These are phyloP conservation scores for Globisporangium sylvaticum DNA, from an alignment of 352 stramenopile species.

Conservation along the genomic window DNA sequence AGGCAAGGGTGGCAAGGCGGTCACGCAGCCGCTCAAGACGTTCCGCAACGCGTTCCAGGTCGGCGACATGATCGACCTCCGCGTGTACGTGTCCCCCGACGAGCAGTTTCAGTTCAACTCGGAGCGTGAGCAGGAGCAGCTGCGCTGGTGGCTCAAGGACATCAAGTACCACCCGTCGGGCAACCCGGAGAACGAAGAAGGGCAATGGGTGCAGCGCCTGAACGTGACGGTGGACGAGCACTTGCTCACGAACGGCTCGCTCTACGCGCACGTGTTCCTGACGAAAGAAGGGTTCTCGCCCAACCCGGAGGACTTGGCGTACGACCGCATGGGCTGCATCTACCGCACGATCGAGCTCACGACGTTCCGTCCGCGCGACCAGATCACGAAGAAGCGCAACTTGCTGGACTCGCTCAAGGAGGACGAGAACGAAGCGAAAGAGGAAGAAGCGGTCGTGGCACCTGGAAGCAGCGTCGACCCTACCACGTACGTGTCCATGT, in stretches of 20 bases:
- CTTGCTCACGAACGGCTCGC: constrained; percentile 66
- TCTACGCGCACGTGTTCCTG: constrained; percentile 86
- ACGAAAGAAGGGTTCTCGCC: constrained; percentile 67
- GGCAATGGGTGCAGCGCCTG: constrained; percentile 36
- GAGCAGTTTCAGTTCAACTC: constrained; percentile 47
- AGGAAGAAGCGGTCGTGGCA: constrained; percentile 1
- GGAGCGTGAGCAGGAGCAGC: constrained; percentile 45
- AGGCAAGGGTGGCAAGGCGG: constrained; percentile 1
- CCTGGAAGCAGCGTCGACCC: constrained; percentile 18
- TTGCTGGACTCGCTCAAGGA: constrained; percentile 35
- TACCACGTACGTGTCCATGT: constrained; percentile 71
- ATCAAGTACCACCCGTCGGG: constrained; percentile 46
- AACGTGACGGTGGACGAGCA: constrained; percentile 77
- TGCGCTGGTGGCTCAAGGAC: constrained; percentile 55
- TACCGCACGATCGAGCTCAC: constrained; percentile 63
- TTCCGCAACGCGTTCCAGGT: constrained; percentile 57
- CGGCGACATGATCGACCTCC: constrained; percentile 47
- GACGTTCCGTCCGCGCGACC: constrained; percentile 69
- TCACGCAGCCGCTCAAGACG: constrained; percentile 18
- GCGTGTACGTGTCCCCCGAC: constrained; percentile 63
- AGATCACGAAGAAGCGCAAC: constrained; percentile 77
- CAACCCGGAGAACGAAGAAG: constrained; percentile 50
- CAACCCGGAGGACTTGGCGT: constrained; percentile 59
- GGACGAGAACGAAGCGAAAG: constrained; percentile 15
- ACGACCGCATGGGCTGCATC: constrained; percentile 46